Conservation (phyloP, 1,284 basidiomycete genomes). For the Inonotus hispidus region DNA sequence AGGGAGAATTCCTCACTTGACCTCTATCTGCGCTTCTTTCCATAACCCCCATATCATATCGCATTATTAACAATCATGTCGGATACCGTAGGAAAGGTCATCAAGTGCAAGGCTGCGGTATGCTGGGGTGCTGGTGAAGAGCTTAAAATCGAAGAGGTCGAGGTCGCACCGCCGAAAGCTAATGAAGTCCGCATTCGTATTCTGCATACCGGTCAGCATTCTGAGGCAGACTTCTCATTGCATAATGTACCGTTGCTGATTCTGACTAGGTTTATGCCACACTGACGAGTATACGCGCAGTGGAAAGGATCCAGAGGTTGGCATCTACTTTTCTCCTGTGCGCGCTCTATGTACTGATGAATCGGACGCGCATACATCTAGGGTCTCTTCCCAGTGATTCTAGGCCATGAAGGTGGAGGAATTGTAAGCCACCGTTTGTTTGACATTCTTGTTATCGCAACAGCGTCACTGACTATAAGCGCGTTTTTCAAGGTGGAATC, state of each 20-base stretch:
- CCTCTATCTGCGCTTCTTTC: conserved; percentile 4
- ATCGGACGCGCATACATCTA: conserved; percentile 27
- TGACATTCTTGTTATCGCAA: conserved; percentile 22
- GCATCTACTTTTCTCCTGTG: conserved; percentile 12
- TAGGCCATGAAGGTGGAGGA: conserved; percentile 89
- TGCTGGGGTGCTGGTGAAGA: conserved; percentile 94
- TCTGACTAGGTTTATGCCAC: conserved; percentile 83
- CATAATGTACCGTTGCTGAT: neutral
- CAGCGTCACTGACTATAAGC: conserved; percentile 20
- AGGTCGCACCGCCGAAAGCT: conserved; percentile 86
- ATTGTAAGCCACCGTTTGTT: conserved; percentile 50
- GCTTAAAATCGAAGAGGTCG: conserved; percentile 86
- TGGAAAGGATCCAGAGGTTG: conserved; percentile 90
- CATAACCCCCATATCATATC: conserved; percentile 6
- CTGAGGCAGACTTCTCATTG: neutral
- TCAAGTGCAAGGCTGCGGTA: conserved; percentile 92
- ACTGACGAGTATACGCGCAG: conserved; percentile 98
- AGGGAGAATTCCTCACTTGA: conserved; percentile 4
- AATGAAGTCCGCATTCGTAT: conserved; percentile 94
- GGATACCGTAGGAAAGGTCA: conserved; percentile 65
- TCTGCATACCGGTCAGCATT: conserved; percentile 68
- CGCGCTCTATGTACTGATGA: neutral
- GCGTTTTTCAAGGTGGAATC: conserved; percentile 72
- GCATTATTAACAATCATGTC: conserved; percentile 42
- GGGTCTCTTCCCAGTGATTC: conserved; percentile 93